Conservation (phyloP, 208 protist species). For the Trypanosoma conorhini region DNA sequence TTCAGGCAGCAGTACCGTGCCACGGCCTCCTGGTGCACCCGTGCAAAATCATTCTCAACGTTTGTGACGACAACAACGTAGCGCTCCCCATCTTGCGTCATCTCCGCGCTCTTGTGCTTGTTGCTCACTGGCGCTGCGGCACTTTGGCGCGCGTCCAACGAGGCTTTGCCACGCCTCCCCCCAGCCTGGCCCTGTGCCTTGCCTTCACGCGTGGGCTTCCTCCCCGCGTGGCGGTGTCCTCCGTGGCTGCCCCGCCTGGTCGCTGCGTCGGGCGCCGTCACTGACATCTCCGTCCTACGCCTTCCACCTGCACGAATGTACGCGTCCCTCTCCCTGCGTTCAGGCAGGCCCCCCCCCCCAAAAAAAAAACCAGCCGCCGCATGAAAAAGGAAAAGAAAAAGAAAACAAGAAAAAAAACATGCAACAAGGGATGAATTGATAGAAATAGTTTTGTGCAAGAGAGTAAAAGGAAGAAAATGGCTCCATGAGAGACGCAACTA, state of each 20-base stretch:
- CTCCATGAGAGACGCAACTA: background rate
- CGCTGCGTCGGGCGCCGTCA: background rate
- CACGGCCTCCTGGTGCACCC: conserved; percentile 58
- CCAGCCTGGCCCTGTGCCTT: background rate
- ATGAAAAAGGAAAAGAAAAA: background rate
- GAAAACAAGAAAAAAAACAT: conserved; percentile 7
- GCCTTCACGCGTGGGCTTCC: background rate
- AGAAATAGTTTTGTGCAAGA: background rate
- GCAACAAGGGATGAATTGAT: background rate
- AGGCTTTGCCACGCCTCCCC: background rate
- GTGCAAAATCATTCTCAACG: conserved; percentile 83
- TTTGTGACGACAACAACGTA: conserved; percentile 85
- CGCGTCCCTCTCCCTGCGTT: background rate
- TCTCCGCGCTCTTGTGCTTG: background rate
- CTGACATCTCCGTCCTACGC: background rate
- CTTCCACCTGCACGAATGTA: background rate
- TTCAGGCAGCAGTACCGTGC: conserved; percentile 57
- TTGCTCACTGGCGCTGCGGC: background rate
- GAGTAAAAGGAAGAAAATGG: background rate
- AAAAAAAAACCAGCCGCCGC: too few species aligned
- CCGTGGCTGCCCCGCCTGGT: background rate
- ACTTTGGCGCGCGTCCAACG: background rate
- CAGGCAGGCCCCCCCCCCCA: background rate
- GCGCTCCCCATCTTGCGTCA: conserved; percentile 26
- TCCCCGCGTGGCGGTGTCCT: background rate